A percentile compares a stretch with the other conserved stretches of the same genome.
Conservation (phyloP, 768 basidiomycete species). For the Kwoniella shandongensis region DNA sequence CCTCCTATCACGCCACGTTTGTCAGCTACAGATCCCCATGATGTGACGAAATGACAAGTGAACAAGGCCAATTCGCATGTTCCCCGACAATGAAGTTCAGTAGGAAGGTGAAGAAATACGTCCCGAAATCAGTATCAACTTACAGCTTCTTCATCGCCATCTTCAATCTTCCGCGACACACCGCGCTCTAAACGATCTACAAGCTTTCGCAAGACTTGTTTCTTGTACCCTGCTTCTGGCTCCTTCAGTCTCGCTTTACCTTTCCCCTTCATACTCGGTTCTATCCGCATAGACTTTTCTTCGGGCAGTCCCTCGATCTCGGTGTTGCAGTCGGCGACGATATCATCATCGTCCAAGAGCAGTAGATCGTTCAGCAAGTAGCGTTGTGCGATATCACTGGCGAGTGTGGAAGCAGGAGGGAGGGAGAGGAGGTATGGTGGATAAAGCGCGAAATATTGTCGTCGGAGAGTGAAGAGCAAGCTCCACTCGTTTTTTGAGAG, state of each 20-base stretch:
- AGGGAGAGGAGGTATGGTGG: slow-evolving; percentile 30
- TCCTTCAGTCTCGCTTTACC: background rate
- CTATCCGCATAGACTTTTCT: slow-evolving; percentile 9
- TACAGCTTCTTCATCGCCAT: slow-evolving; percentile 13
- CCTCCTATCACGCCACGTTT: slow-evolving; percentile 31
- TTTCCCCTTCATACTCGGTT: background rate
- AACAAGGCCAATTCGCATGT: no score
- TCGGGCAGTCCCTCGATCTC: slow-evolving; percentile 10
- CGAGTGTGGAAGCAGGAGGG: slow-evolving; percentile 1
- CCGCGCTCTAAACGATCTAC: slow-evolving; percentile 29
- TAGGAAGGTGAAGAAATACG: background rate
- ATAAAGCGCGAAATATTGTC: slow-evolving; percentile 39
- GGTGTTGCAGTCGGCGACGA: no score
- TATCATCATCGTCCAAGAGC: no score
- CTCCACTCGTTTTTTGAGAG: no score
- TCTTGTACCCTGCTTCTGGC: slow-evolving; percentile 25
- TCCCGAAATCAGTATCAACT: background rate
- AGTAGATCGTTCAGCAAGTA: slow-evolving; percentile 19
- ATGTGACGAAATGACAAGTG: slow-evolving; percentile 11
- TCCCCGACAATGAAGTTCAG: no score
- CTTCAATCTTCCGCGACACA: slow-evolving; percentile 9
- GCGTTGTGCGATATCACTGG: background rate
- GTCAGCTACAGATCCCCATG: background rate
- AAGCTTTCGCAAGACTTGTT: slow-evolving; percentile 31
- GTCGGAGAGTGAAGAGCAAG: slow-evolving; percentile 17